Percentiles rank a stretch among this genome's conserved stretches.
phyloP scores from a whole-genome alignment of 1,139 yeast genomes.

The Yamadazyma sp. region DNA sequence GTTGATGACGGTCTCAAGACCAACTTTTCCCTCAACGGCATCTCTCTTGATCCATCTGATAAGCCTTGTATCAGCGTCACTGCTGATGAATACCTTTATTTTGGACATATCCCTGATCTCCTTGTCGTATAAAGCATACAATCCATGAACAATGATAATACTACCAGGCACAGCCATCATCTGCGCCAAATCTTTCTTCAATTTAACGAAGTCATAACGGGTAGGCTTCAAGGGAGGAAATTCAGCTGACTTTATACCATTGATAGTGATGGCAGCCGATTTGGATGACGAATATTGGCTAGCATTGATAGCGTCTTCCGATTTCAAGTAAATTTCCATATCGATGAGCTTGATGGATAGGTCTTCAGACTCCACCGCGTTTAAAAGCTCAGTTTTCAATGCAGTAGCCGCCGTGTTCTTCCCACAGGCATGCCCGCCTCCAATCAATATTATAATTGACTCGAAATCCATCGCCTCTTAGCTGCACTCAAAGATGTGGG shows the following conservation, averaged over 20 bases:
- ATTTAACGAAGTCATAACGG: constrained; percentile 33
- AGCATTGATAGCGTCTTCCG: constrained; percentile 17
- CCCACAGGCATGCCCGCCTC: constrained; percentile 79
- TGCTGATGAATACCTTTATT: constrained; percentile 75
- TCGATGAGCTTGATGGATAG: constrained; percentile 41
- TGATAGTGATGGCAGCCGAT: constrained; percentile 34
- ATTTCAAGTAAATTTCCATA: constrained; percentile 26
- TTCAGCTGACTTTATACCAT: constrained; percentile 17
- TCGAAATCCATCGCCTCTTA: constrained; percentile 10
- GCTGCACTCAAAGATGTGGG: neutral
- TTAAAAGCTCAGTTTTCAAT: constrained; percentile 28
- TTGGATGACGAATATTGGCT: constrained; percentile 21
- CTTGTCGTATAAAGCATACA: constrained; percentile 73
- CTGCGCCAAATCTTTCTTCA: constrained; percentile 17
- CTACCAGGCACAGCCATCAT: constrained; percentile 20
- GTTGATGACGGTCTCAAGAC: constrained; percentile 48
- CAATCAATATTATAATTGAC: constrained; percentile 54
- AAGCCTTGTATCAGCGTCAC: constrained; percentile 82
- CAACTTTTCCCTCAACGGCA: constrained; percentile 27
- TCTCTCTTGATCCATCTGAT: constrained; percentile 68
- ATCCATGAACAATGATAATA: constrained; percentile 69
- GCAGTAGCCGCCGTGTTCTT: constrained; percentile 42
- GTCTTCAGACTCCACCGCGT: constrained; percentile 5
- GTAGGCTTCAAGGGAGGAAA: constrained; percentile 37
- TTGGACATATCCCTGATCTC: constrained; percentile 58